phyloP scores from a whole-genome alignment of 2,329 filamentous ascomycete species.

The Lecanoromycetidae sp. region DNA sequence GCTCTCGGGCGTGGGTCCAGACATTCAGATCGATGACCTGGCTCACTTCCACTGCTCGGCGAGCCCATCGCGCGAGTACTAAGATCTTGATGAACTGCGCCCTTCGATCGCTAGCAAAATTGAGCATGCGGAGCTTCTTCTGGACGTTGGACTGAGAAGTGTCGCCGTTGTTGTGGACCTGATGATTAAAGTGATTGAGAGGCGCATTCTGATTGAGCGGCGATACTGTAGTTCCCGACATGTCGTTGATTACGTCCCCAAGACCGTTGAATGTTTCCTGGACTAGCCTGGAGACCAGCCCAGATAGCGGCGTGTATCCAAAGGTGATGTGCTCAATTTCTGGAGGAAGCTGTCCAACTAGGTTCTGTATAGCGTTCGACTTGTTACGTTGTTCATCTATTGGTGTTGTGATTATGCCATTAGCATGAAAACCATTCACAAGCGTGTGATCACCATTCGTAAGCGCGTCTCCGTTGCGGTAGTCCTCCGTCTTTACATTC shows the following conservation, averaged over 20 bases:
- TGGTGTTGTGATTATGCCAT: constrained; percentile 8
- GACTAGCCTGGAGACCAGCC: constrained; percentile 63
- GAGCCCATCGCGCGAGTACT: constrained; percentile 82
- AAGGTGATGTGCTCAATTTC: constrained; percentile 57
- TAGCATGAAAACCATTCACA: constrained; percentile 7
- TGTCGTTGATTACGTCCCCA: constrained; percentile 53
- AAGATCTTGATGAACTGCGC: constrained; percentile 86
- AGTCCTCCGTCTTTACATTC: constrained; percentile 7
- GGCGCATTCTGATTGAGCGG: constrained; percentile 43
- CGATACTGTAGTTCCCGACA: constrained; percentile 56
- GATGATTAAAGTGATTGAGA: constrained; percentile 24
- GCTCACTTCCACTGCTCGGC: constrained; percentile 64
- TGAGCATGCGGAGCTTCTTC: constrained; percentile 23
- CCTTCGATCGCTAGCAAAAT: constrained; percentile 68
- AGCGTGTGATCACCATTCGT: constrained; percentile 7
- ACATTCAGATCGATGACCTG: constrained; percentile 77
- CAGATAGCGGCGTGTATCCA: constrained; percentile 63
- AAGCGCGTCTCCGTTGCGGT: constrained; percentile 1
- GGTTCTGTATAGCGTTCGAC: constrained; percentile 8
- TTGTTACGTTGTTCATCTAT: background rate
- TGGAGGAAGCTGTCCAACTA: constrained; percentile 31
- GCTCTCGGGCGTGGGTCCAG: constrained; percentile 54
- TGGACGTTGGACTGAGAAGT: constrained; percentile 30
- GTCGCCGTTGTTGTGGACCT: constrained; percentile 33
- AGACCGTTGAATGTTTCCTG: constrained; percentile 75